Percentiles rank a stretch among this genome's conserved stretches.
Evolutionary conservation across 192 early-diverging fungal genomes (phyloP).

Genomic region (Linnemannia elongata): DNA sequence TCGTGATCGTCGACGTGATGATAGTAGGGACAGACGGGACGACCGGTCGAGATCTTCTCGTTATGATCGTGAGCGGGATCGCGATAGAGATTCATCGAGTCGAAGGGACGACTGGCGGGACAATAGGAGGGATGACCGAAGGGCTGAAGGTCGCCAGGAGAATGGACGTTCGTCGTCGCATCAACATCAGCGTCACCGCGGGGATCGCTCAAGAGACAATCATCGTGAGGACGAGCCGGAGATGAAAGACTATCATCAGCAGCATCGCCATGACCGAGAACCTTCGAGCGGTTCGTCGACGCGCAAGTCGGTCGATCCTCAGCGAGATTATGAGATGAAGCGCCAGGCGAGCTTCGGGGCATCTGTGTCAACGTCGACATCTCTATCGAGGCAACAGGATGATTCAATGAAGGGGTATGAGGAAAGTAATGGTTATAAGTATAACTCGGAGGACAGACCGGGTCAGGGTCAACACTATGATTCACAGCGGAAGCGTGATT

Average conservation of each 20-base stretch:
- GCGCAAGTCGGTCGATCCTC: slow-evolving; percentile 16
- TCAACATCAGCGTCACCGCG: slow-evolving; percentile 20
- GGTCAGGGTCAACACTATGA: neutral
- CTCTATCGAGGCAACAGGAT: neutral
- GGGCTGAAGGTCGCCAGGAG: slow-evolving; percentile 7
- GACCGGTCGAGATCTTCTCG: slow-evolving; percentile 24
- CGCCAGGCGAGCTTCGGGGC: slow-evolving; percentile 10
- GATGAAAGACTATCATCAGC: neutral
- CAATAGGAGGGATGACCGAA: slow-evolving; percentile 12
- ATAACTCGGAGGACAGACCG: neutral
- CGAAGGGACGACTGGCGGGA: slow-evolving; percentile 20
- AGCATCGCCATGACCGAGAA: slow-evolving; percentile 14
- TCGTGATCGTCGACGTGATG: slow-evolving; percentile 5
- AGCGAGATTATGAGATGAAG: slow-evolving; percentile 34
- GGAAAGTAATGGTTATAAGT: slow-evolving; percentile 12
- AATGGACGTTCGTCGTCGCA: slow-evolving; percentile 12
- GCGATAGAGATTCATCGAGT: slow-evolving; percentile 10
- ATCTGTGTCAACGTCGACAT: neutral
- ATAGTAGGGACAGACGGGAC: neutral
- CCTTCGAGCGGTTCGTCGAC: slow-evolving; percentile 13
- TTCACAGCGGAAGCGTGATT: neutral
- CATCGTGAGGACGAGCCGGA: slow-evolving; percentile 4
- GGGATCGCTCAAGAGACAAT: slow-evolving; percentile 7
- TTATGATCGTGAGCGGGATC: slow-evolving; percentile 25
- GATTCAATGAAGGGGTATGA: neutral